Base-by-base conservation (phyloP, 352 stramenopile genomes). In the Globisporangium emineosum region DNA sequence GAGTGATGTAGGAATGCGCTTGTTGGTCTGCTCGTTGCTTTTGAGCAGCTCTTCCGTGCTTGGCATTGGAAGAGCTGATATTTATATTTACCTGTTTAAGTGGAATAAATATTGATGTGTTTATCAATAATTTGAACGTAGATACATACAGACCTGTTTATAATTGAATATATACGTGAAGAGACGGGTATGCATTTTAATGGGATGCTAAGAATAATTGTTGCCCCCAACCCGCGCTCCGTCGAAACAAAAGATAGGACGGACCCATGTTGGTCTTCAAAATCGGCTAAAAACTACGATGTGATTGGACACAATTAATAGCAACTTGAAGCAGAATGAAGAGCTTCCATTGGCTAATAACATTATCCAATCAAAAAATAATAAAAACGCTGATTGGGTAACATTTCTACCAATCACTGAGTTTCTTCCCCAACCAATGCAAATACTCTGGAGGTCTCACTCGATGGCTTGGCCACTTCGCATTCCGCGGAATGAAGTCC, bases 201-300 rank as follows among this genome's bases (percentile, higher is more conserved):
- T 17, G 17, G 35, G 8, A 23, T 42, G 29, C 29, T 19, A 42
- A 42, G 17, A 57, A 57, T 40, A 57, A 9, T 13, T 6, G 50
- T 21, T 57, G 40, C 40, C 40, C 15, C 40, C 40, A 47, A 47
- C 40, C 40, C 40, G 17, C 40, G 17, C 40, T 47, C 15, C 62
- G 54, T 67, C 62, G 21, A 58, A 67, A 58, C 62, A 63, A 50
- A 40, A 10, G 62, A 67, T 67, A 58, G 56, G 62, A 67, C 62
- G 62, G 42, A 62, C 42, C 2, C 27, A 43, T 23, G 3, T 15
- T 23, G 17, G 40, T 47, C 40, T 47, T 47, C 43, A 42, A 21
- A 53, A 27, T 47, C 40, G 17, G 6, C 15, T 21, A 10, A 42
- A 9, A 29, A 12, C 7, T 37, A 27, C 1, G 23, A 30, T 53